A percentile compares a stretch with the other conserved stretches of the same genome.
Conservation (phyloP, 305 asterid genomes). For the Galium porrigens region DNA sequence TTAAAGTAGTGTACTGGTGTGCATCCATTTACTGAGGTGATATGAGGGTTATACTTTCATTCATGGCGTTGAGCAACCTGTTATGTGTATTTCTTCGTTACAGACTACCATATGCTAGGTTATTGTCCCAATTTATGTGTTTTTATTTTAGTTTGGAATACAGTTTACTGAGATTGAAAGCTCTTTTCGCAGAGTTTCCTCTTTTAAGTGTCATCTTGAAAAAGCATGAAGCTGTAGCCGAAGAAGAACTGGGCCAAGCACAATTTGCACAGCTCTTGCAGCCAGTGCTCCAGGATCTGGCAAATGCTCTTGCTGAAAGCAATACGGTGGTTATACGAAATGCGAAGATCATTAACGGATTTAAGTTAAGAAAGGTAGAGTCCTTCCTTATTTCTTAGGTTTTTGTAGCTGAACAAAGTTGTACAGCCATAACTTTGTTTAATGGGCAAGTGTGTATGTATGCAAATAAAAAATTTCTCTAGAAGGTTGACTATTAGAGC, state of each 20-base stretch:
- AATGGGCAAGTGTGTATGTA: neutral
- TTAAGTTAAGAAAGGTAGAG: slow-evolving; percentile 40
- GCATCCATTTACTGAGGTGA: neutral
- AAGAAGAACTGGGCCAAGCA: slow-evolving; percentile 45
- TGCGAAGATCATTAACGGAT: slow-evolving; percentile 35
- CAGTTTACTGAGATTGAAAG: neutral
- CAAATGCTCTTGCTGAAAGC: slow-evolving; percentile 34
- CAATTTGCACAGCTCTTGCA: slow-evolving; percentile 45
- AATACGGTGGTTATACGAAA: slow-evolving; percentile 28
- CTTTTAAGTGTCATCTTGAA: slow-evolving; percentile 31
- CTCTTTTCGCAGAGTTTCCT: slow-evolving; percentile 31
- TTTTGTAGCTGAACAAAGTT: neutral
- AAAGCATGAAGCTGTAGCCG: slow-evolving; percentile 38
- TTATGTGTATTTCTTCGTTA: neutral
- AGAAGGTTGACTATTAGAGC: neutral
- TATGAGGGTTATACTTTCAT: neutral
- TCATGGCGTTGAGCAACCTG: neutral
- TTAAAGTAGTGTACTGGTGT: neutral
- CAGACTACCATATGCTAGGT: neutral
- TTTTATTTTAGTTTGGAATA: neutral
- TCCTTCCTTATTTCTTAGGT: slow-evolving; percentile 9
- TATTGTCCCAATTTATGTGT: neutral
- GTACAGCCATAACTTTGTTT: neutral
- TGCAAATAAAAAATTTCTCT: neutral
- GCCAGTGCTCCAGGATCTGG: slow-evolving; percentile 47